Evolutionary conservation across 768 basidiomycete genomes (phyloP).

Genomic region (Auricularia heimuer): DNA sequence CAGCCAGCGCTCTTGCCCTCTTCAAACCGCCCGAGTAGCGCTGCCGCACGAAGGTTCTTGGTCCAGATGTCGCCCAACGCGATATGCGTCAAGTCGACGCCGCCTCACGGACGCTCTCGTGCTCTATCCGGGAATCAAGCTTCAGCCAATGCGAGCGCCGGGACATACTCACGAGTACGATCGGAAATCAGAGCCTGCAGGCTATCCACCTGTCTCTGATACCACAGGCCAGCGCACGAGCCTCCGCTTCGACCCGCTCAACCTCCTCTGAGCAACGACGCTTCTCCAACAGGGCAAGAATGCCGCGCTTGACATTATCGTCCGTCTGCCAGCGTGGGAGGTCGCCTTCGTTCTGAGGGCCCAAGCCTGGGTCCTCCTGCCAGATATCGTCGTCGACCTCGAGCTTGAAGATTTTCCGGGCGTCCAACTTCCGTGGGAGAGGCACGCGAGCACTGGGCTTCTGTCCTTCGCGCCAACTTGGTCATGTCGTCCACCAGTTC

Average conservation of each 20-base stretch:
- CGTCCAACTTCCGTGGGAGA: not conserved
- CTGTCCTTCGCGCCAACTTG: not conserved
- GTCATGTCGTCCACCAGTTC: not conserved
- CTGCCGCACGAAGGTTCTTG: too few relatives aligned
- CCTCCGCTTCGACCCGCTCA: not conserved
- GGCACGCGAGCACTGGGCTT: not conserved
- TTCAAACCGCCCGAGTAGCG: too few relatives aligned
- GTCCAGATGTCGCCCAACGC: too few relatives aligned
- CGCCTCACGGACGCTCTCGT: too few relatives aligned
- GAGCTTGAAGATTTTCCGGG: not conserved
- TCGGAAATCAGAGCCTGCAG: not conserved
- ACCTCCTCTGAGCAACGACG: not conserved
- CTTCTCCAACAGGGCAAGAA: not conserved
- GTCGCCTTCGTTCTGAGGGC: not conserved
- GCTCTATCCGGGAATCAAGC: too few relatives aligned
- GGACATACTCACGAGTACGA: not conserved
- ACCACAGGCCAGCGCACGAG: not conserved
- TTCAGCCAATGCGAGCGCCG: too few relatives aligned
- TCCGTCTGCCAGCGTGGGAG: not conserved
- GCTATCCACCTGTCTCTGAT: not conserved
- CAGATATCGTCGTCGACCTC: conserved; percentile 1
- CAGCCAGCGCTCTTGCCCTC: too few relatives aligned
- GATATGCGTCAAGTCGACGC: too few relatives aligned
- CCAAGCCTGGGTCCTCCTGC: not conserved
- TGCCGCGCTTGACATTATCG: not conserved